Base-by-base conservation (phyloP, 495 filamentous ascomycete genomes). In the Neurospora pannonica region DNA sequence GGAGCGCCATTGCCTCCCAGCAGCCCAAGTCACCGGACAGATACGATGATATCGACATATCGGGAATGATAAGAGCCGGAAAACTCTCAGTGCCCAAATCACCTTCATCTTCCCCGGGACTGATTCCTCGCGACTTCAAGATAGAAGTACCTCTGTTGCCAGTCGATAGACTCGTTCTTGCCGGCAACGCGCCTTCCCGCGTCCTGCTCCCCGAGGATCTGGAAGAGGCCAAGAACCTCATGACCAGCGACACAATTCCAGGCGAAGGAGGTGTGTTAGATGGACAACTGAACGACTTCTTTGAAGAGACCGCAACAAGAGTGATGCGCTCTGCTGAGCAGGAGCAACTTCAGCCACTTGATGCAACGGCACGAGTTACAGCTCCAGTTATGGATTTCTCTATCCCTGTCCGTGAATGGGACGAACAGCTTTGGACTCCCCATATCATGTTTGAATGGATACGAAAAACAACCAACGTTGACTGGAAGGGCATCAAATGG, bases 351-450 rank as follows among this genome's bases (percentile, higher is more conserved):
- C 82, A 88, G 43, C 84, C 88, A 70, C 85, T 84, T 5, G 90
- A 91, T 72, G 86, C 88, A 1, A 87, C 85, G 10, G 82, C 83
- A 38, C 84, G 91, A 71, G 81, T 92, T 21, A 75, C 84, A 36
- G 85, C 92, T 24, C 90, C 90, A 0, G 71, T 85, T 2, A 82
- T 92, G 82, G 90, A 92, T 71, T 89, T 92, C 73, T 87, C 87
- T 0, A 78, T 88, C 28, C 86, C 87, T 6, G 77, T 77, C 5
- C 82, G 88, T 11, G 89, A 88, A 3, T 92, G 91, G 90, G 83
- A 84, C 39, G 34, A 72, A n/a, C 73, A 77, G 3, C 43, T 77
- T 8, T 76, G 70, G 70, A 73, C 79, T 54, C 13, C 79, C 36
- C 38, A 28, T 11, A 76, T 24, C 15, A 79, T 83, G 71, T 77